Base-by-base conservation (phyloP, 1,284 basidiomycete genomes). In the Peniophora sp. region DNA sequence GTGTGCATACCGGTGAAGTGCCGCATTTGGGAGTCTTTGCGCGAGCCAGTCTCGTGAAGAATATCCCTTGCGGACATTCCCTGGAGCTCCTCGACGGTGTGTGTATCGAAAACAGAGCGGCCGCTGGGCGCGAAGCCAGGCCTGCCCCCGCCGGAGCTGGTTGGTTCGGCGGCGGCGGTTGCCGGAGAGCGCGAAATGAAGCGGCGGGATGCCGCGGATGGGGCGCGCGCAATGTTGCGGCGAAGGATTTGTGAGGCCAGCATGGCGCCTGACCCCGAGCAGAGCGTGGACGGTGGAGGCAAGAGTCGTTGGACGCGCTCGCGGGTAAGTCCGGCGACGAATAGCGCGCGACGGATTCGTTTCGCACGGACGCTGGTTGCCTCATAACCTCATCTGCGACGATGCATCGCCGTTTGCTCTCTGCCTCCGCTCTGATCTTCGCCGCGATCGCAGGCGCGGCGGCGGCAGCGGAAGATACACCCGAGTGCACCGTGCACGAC, bases 61-160 rank as follows among this genome's bases (percentile, higher is more conserved):
- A 96, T 87, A 58, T 94, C 84, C 39, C 81, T 68, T 2, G 89
- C 86, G 58, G 76, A 72, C 71, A 90, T 75, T 49, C 81, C 80
- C 61, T 95, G 91, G 52, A 96, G 66, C 64, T 88, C 86, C 67
- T 90, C 87, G 35, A 86, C 84, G n/a, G 80, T 82, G 63, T 87
- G 85, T 50, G 78, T 78, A 48, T 83, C 78, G 58, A 81, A 75
- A 3, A 73, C 71, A 58, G 67, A 76, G 70, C 72, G 79, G 47
- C 61, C 61, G 46, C 57, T 61, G 51, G 45, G 54, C 43, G 64
- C 62, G 49, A 53, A n/a, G 18, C 58, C 45, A n/a, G 49, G 23
- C n/a, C 48, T 37, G 27, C 50, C 32, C 41, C 46, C 52, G 49
- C n/a, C n/a, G n/a, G n/a, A n/a, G n/a, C n/a, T n/a, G n/a, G n/a